Evolutionary conservation across 192 early-diverging fungal genomes (phyloP), one percentile per base, ranked within the genome.

Genomic region (Thoreauomyces humboldtii): DNA sequence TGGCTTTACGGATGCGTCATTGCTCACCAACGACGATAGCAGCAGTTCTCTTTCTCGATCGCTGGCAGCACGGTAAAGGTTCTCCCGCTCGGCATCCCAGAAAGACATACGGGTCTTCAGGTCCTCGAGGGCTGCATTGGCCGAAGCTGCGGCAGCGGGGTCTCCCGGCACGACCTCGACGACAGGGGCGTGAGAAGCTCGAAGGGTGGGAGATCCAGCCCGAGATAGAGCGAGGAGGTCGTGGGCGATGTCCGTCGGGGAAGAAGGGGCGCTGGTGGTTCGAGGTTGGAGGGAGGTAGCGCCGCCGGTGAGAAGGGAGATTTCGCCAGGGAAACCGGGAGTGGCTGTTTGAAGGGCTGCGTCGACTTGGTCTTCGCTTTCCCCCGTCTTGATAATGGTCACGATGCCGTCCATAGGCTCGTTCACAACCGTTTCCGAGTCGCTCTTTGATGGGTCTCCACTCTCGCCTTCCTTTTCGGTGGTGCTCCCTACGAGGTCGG

Each of bases 51-150:
- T 7, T 55, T 68, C 66, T 22, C 64, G 51, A 0, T 66, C 64
- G 22, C 64, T 57, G 12, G 64, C 64, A 29, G 54, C 64, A 1
- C 67, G 46, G 48, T 69, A 69, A 1, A 69, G 67, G 34, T 41
- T 52, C 36, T 69, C 67, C 2, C 67, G 58, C 42, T 69, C 67
- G n/a, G 58, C 36, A 47, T 69, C 67, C 67, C 67, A 69, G 35
- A 62, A 69, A 3, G 58, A 55, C 59, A 69, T 69, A 17, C 67
- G 67, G 11, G 59, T 55, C 22, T 69, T 69, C 14, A 69, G 43
- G 31, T 69, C 67, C n/a, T 59, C 67, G 25, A 61, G 33, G 11
- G 63, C 63, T n/a, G 31, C 59, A 5, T 34, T 37, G n/a, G 45
- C 34, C 44, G 57, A 14, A 29, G 37, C 57, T 7, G 29, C 43